Evolutionary conservation across 257 asterid genomes (phyloP).

Genomic region (Knoxia roxburghii): DNA sequence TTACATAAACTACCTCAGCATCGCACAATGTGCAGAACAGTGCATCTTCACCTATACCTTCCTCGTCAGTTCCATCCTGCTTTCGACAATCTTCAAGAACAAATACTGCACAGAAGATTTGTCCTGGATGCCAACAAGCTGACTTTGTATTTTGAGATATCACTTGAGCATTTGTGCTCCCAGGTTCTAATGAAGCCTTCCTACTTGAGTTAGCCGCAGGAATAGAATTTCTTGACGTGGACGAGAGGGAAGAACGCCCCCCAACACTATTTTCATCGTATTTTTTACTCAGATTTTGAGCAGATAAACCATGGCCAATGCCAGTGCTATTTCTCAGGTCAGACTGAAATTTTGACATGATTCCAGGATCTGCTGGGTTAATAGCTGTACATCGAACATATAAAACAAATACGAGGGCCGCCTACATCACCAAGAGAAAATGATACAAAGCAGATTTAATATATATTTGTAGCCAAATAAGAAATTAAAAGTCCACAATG

Average conservation of each 20-base stretch:
- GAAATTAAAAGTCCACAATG: background rate
- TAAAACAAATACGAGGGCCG: constrained; percentile 73
- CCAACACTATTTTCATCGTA: constrained; percentile 65
- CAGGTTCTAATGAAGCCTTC: constrained; percentile 59
- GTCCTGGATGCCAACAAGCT: constrained; percentile 52
- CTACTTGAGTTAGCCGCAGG: constrained; percentile 63
- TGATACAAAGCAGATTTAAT: constrained; percentile 7
- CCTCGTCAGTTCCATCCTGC: constrained; percentile 51
- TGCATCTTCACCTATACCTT: constrained; percentile 79
- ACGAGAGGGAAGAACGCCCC: constrained; percentile 61
- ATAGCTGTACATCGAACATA: constrained; percentile 93
- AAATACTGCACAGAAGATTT: constrained; percentile 62
- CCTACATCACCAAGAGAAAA: constrained; percentile 48
- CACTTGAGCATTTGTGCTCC: constrained; percentile 45
- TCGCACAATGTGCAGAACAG: constrained; percentile 94
- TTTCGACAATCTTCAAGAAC: constrained; percentile 81
- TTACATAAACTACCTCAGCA: constrained; percentile 68
- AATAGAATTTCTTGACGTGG: constrained; percentile 66
- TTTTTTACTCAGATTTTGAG: constrained; percentile 42
- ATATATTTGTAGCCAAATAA: background rate
- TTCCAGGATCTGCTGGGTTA: constrained; percentile 98
- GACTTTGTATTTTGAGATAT: constrained; percentile 38
- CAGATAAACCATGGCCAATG: constrained; percentile 43
- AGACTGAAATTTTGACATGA: constrained; percentile 70
- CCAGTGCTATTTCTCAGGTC: constrained; percentile 37